A percentile compares a stretch with the other conserved stretches of the same genome.
These are phyloP conservation scores for Fagus sylvatica DNA, from an alignment of 306 rosid species.

Conservation along the genomic window DNA sequence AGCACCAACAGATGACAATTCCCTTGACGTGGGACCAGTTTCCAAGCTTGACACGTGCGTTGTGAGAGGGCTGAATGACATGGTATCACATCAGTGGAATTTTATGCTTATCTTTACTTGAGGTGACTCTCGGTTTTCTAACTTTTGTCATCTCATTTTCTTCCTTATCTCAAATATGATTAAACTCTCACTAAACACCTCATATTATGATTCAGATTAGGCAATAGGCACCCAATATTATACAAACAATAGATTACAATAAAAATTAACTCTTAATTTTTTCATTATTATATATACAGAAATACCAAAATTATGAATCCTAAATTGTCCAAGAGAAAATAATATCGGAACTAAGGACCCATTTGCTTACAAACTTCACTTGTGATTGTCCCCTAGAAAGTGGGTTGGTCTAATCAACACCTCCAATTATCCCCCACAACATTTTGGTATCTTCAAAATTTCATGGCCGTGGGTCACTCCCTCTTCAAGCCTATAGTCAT, in stretches of 20 bases:
- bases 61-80: constrained; percentile 9
- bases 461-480: not conserved
- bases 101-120: not conserved
- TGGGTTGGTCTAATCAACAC: constrained; percentile 34
- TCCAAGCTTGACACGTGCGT: constrained; percentile 25
- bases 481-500: not conserved
- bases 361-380: not conserved
- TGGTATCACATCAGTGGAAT: constrained; percentile 21
- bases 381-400: constrained; percentile 18
- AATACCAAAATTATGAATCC: not conserved
- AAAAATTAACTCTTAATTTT: too few species aligned
- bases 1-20: too few species aligned
- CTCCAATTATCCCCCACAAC: constrained; percentile 7
- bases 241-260: too few species aligned
- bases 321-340: not conserved
- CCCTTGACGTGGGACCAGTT: constrained; percentile 20
- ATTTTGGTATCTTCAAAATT: not conserved
- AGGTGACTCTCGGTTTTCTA: too few species aligned
- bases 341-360: not conserved
- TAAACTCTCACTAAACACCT: too few species aligned
- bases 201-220: too few species aligned
- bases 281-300: not conserved
- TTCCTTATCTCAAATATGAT: too few species aligned
- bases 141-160: too few species aligned
- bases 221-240: too few species aligned